Evolutionary conservation across 495 filamentous ascomycete genomes (phyloP).

Genomic region (Trichoderma asperelloides): DNA sequence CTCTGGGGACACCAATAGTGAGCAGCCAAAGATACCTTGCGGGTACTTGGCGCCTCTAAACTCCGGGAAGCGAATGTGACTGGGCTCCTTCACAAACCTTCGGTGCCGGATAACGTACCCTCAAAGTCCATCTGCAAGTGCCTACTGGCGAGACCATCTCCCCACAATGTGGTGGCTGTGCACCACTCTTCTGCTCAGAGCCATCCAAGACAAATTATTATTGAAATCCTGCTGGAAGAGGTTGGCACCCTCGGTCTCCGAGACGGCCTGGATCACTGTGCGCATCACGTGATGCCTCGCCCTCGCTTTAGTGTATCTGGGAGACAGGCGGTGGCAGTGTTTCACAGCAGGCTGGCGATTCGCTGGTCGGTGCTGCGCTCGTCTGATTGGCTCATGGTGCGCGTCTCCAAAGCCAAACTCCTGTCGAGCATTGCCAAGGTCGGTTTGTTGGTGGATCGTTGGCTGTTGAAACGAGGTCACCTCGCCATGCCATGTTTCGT

Average conservation of each 20-base stretch:
- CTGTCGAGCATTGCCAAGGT: neutral
- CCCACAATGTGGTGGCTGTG: conserved; percentile 2
- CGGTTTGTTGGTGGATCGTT: neutral
- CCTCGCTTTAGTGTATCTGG: neutral
- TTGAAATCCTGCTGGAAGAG: neutral
- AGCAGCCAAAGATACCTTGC: neutral
- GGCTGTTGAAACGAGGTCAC: neutral
- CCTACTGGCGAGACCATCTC: neutral
- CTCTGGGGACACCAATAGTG: neutral
- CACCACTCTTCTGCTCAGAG: neutral
- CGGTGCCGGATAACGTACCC: neutral
- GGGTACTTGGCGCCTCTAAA: neutral
- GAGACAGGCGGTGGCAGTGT: conserved; percentile 1
- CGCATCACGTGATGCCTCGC: neutral
- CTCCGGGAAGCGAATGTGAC: neutral
- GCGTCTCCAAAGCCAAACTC: neutral
- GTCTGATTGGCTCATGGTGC: neutral
- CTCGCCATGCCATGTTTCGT: neutral
- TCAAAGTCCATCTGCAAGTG: neutral
- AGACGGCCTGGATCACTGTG: neutral
- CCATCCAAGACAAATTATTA: neutral
- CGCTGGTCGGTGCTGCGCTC: neutral
- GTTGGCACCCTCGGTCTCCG: neutral
- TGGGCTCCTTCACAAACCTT: neutral
- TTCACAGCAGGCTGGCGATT: neutral